A percentile compares a stretch with the other conserved stretches of the same genome.
Conservation (phyloP, 2,329 filamentous ascomycete genomes). For the Emmonsia crescens region DNA sequence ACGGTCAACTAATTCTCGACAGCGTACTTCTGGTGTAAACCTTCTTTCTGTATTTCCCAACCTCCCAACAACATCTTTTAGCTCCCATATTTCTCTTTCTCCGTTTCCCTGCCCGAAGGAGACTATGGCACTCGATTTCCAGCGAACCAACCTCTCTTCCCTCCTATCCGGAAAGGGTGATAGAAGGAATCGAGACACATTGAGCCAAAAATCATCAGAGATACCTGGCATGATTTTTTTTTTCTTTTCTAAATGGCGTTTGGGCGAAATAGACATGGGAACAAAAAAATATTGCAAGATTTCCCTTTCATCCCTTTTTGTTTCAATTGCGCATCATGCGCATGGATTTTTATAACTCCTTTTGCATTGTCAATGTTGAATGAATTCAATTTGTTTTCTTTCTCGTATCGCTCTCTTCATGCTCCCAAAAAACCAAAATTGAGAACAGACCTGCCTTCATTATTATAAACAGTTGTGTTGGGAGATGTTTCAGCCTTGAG, state of each 20-base stretch:
- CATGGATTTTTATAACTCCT: not conserved
- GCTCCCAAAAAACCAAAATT: no score
- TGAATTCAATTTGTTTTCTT: not conserved
- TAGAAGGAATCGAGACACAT: not conserved
- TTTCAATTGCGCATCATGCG: not conserved
- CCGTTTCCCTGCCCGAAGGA: not conserved
- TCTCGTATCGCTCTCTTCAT: no score
- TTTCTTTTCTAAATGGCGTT: not conserved
- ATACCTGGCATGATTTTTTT: not conserved
- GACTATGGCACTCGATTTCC: not conserved
- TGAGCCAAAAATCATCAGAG: not conserved
- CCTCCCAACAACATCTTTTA: slow-evolving; percentile 6
- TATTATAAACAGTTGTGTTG: no score
- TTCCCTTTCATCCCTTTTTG: not conserved
- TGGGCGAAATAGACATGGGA: not conserved
- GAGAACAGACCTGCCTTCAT: no score
- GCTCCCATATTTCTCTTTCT: slow-evolving; percentile 9
- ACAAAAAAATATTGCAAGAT: not conserved
- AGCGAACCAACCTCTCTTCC: not conserved
- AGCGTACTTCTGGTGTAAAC: slow-evolving; percentile 17
- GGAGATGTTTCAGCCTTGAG: no score
- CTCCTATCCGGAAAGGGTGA: not conserved
- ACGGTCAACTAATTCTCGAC: not conserved
- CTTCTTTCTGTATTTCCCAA: not conserved
- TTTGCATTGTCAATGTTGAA: not conserved